Evolutionary conservation across 2,329 filamentous ascomycete genomes (phyloP).

Genomic region (Colletotrichum destructivum): DNA sequence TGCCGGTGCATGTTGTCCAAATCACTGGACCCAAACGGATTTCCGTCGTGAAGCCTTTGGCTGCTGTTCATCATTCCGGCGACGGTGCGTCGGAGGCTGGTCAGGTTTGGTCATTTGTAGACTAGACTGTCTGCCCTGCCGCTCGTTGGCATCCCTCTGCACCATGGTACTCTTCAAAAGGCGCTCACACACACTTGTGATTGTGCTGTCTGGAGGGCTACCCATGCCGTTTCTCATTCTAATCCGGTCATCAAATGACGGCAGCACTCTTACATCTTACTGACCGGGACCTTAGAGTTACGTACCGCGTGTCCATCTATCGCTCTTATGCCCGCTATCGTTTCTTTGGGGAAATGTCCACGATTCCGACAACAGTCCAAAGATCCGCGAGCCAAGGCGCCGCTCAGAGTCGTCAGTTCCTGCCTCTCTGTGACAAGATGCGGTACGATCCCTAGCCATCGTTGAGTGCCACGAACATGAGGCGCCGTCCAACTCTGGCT

Average conservation of each 20-base stretch:
- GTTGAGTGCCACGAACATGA: conserved; percentile 23
- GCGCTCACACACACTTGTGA: not conserved
- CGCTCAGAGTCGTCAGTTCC: not conserved
- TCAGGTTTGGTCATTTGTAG: not conserved
- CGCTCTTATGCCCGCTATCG: not conserved
- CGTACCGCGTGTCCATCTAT: not conserved
- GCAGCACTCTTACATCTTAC: not conserved
- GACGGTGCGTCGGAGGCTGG: not conserved
- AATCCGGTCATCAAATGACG: not conserved
- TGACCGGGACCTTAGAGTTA: not conserved
- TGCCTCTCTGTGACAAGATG: not conserved
- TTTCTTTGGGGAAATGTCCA: not conserved
- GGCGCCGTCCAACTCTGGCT: conserved; percentile 2
- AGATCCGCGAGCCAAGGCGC: not conserved
- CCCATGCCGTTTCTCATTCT: not conserved
- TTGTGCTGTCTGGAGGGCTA: no score
- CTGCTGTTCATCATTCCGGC: not conserved
- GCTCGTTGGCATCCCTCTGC: no score
- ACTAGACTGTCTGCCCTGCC: not conserved
- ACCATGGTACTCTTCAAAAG: no score
- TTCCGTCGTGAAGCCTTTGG: not conserved
- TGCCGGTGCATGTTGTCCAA: conserved; percentile 32
- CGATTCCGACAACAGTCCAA: not conserved
- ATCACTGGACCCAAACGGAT: conserved; percentile 33
- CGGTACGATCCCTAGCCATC: not conserved